These are phyloP conservation scores for sunflower (Helianthus annuus) DNA, from an alignment of 129 eudicot genomes.

Conservation along the genomic window DNA sequence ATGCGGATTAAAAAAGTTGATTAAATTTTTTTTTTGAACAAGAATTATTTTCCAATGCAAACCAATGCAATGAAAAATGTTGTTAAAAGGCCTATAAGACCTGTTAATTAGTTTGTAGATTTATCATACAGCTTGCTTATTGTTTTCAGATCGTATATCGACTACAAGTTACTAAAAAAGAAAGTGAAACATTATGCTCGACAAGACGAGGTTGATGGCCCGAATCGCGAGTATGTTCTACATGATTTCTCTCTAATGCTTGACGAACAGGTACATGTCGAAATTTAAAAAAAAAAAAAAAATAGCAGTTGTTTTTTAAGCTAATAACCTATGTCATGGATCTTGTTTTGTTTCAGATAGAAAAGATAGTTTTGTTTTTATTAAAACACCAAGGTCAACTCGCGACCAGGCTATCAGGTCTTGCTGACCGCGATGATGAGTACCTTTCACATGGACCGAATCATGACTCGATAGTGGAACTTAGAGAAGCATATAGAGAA, in stretches of 20 bases:
- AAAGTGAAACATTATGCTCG: conserved; percentile 58
- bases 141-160: conserved; percentile 50
- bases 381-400: conserved; percentile 57
- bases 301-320: neutral
- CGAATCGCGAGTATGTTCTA: conserved; percentile 39
- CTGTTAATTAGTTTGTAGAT: neutral
- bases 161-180: conserved; percentile 63
- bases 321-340: neutral
- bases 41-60: too few species aligned
- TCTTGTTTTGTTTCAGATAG: conserved; percentile 46
- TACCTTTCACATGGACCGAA: conserved; percentile 25
- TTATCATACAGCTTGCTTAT: neutral
- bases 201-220: conserved; percentile 37
- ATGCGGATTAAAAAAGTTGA: neutral
- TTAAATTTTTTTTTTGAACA: neutral
- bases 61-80: too few species aligned
- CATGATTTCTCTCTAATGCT: conserved; percentile 58
- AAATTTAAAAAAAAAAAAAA: too few species aligned
- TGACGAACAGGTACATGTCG: conserved; percentile 48
- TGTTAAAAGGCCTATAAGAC: too few species aligned
- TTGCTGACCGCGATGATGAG: conserved; percentile 30
- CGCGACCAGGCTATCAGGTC: conserved; percentile 47
- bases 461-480: conserved; percentile 35
- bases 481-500: conserved; percentile 51
- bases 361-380: conserved; percentile 51